Conservation (phyloP, 495 filamentous ascomycete genomes). For the Neurospora sp. region DNA sequence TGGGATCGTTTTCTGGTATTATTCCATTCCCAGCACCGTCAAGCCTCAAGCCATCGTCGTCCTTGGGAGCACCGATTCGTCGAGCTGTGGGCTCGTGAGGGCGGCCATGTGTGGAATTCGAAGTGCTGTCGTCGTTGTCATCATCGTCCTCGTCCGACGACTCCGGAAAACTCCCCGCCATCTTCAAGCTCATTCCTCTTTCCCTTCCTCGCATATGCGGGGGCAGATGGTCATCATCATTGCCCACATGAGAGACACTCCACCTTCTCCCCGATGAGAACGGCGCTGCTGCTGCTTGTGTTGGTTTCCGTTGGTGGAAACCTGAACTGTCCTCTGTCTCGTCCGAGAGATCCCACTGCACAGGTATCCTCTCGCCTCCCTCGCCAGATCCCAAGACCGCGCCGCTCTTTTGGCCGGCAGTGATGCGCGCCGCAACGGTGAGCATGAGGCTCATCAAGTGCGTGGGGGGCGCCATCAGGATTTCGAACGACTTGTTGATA, state of each 20-base stretch:
- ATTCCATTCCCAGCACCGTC: neutral
- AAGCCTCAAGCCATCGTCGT: neutral
- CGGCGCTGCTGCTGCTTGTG: slow-evolving; percentile 8
- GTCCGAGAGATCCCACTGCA: slow-evolving; percentile 46
- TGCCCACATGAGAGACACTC: neutral
- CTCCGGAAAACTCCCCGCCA: slow-evolving; percentile 22
- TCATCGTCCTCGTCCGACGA: slow-evolving; percentile 9
- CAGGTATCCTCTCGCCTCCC: slow-evolving; percentile 39
- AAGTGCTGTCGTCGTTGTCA: neutral
- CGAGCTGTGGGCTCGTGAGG: neutral
- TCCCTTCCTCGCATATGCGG: neutral
- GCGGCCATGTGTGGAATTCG: neutral
- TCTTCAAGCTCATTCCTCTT: slow-evolving; percentile 7
- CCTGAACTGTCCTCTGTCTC: slow-evolving; percentile 20
- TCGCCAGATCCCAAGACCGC: slow-evolving; percentile 39
- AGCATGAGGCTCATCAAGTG: slow-evolving; percentile 70
- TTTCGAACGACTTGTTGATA: slow-evolving; percentile 62
- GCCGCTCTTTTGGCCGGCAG: slow-evolving; percentile 50
- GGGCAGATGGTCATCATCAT: neutral
- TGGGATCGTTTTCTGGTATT: neutral
- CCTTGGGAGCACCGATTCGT: neutral
- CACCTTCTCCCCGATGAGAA: slow-evolving; percentile 1
- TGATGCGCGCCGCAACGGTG: slow-evolving; percentile 65
- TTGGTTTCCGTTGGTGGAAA: slow-evolving; percentile 14
- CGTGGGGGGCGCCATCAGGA: slow-evolving; percentile 65